These are phyloP conservation scores for Mycena galopus DNA, from an alignment of 768 basidiomycete genomes.

Conservation along the genomic window DNA sequence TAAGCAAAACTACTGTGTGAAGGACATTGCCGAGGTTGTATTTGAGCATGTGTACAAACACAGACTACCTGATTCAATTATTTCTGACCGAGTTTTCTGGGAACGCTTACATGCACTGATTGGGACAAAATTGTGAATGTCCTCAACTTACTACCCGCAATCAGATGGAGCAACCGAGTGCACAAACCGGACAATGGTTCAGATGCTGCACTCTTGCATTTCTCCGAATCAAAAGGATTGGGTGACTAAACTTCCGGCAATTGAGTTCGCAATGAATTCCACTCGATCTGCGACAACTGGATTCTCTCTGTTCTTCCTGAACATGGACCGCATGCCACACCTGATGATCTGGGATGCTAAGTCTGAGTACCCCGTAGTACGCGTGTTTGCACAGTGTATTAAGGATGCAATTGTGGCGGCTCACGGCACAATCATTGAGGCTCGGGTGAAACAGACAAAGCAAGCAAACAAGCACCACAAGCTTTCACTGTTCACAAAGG, in stretches of 20 bases:
- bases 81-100: conserved; percentile 48
- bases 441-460: conserved; percentile 44
- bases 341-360: conserved; percentile 39
- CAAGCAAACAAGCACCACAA: too few species aligned
- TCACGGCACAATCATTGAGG: conserved; percentile 46
- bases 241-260: too few species aligned
- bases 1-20: conserved; percentile 25
- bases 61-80: conserved; percentile 43
- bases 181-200: too few species aligned
- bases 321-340: not conserved
- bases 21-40: conserved; percentile 25
- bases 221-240: too few species aligned
- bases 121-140: conserved; percentile 42
- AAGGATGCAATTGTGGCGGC: conserved; percentile 40
- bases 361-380: conserved; percentile 36
- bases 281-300: too few species aligned
- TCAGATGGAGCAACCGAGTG: too few species aligned
- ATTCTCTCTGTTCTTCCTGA: too few species aligned
- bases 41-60: conserved; percentile 42
- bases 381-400: too few species aligned
- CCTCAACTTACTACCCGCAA: too few species aligned
- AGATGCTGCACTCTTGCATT: too few species aligned
- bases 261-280: too few species aligned
- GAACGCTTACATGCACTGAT: conserved; percentile 32
- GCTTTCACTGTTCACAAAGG: too few species aligned